A percentile compares a stretch with the other conserved stretches of the same genome.
Evolutionary conservation across 768 basidiomycete genomes (phyloP).

Genomic region (Strobilomyces dryophilus): DNA sequence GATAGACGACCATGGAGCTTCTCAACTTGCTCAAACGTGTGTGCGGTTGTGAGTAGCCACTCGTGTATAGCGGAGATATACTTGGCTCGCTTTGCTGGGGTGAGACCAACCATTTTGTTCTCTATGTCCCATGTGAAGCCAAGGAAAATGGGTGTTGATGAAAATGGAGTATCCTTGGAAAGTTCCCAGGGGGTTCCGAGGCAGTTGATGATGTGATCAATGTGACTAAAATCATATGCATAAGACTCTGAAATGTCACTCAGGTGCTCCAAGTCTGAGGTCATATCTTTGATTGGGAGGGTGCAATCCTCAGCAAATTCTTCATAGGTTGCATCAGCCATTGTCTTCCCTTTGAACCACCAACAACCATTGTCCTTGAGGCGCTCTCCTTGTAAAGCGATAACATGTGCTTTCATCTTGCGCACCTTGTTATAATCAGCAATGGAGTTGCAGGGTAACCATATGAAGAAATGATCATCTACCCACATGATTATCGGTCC

Average conservation of each 20-base stretch:
- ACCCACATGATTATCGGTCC: neutral
- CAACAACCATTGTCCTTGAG: neutral
- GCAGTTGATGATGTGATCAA: neutral
- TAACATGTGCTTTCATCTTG: neutral
- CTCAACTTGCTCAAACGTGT: neutral
- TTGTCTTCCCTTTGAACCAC: neutral
- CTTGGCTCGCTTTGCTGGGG: neutral
- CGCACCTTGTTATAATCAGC: neutral
- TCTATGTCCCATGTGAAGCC: neutral
- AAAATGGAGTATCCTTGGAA: neutral
- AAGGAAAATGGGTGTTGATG: neutral
- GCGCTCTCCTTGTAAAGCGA: neutral
- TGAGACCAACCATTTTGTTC: neutral
- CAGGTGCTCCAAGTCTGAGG: neutral
- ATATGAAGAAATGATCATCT: neutral
- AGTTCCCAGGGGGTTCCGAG: neutral
- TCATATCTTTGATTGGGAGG: neutral
- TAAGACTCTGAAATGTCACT: neutral
- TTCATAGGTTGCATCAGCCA: neutral
- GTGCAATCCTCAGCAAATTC: neutral
- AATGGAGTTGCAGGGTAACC: neutral
- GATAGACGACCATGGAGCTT: neutral
- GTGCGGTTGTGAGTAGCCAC: neutral
- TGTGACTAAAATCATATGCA: neutral
- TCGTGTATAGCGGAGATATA: neutral